Evolutionary conservation across 2,329 filamentous ascomycete species (phyloP).

Genomic region (Emmonsia crescens): DNA sequence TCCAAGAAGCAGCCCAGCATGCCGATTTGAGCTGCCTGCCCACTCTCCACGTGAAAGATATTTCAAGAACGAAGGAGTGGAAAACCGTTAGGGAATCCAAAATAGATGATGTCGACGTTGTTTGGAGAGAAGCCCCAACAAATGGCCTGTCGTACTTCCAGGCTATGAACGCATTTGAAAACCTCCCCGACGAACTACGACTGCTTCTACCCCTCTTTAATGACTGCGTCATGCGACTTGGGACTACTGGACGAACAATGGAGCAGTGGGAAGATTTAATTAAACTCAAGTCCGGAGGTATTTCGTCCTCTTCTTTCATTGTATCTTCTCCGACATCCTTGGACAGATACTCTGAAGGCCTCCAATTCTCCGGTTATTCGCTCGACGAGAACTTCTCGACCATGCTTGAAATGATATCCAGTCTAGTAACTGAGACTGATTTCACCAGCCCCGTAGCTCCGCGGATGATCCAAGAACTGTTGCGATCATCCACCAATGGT

Average conservation of each 20-base stretch:
- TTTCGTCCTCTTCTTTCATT: slow-evolving; percentile 76
- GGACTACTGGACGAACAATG: slow-evolving; percentile 78
- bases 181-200: slow-evolving; percentile 73
- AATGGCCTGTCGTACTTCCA: slow-evolving; percentile 96
- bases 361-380: slow-evolving; percentile 76
- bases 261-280: slow-evolving; percentile 92
- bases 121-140: slow-evolving; percentile 87
- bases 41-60: slow-evolving; percentile 79
- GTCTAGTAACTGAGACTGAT: slow-evolving; percentile 73
- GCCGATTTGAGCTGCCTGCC: slow-evolving; percentile 82
- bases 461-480: slow-evolving; percentile 69
- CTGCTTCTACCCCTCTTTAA: slow-evolving; percentile 81
- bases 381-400: slow-evolving; percentile 80
- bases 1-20: slow-evolving; percentile 73
- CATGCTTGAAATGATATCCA: slow-evolving; percentile 79
- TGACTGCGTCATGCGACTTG: slow-evolving; percentile 84
- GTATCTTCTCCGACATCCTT: slow-evolving; percentile 65
- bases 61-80: slow-evolving; percentile 65
- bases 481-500: slow-evolving; percentile 78
- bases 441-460: slow-evolving; percentile 77
- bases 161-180: slow-evolving; percentile 67
- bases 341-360: slow-evolving; percentile 62
- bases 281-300: slow-evolving; percentile 88
- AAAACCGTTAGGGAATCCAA: slow-evolving; percentile 53
- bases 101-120: slow-evolving; percentile 56